Conservation (phyloP, 2,329 filamentous ascomycete species). For the Alternaria infectoria region DNA sequence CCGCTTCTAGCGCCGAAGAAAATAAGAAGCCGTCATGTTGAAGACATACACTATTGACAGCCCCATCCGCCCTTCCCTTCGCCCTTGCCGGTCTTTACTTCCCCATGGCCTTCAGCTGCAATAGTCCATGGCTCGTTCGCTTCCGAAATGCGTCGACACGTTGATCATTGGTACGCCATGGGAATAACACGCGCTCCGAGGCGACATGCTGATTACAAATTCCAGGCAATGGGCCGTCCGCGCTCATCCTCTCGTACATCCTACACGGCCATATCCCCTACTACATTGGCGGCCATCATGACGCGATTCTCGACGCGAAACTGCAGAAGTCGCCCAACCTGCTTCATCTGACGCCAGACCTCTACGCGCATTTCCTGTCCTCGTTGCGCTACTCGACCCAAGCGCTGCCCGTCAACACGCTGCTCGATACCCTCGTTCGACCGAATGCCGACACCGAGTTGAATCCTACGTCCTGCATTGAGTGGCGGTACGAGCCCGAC, state of each 20-base stretch:
- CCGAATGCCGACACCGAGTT: constrained; percentile 66
- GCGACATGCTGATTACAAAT: constrained; percentile 32
- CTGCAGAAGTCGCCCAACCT: constrained; percentile 56
- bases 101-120: constrained; percentile 41
- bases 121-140: constrained; percentile 47
- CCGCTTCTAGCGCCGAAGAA: constrained; percentile 37
- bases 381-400: constrained; percentile 67
- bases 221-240: constrained; percentile 66
- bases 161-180: constrained; percentile 46
- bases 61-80: constrained; percentile 13
- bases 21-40: constrained; percentile 39
- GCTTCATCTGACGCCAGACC: constrained; percentile 56
- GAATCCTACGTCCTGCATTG: constrained; percentile 58
- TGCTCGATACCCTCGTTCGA: constrained; percentile 65
- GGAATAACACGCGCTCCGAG: neutral
- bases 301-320: constrained; percentile 63
- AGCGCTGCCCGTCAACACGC: constrained; percentile 64
- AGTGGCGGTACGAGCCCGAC: constrained; percentile 60
- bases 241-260: constrained; percentile 67
- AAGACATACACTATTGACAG: constrained; percentile 37
- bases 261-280: constrained; percentile 66
- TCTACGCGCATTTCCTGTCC: constrained; percentile 66
- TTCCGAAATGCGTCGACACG: constrained; percentile 49
- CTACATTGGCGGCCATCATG: constrained; percentile 63
- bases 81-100: constrained; percentile 11